Evolutionary conservation across 768 basidiomycete species (phyloP), one percentile per base, ranked within the genome.

Genomic region (Boletus tomentosulus): DNA sequence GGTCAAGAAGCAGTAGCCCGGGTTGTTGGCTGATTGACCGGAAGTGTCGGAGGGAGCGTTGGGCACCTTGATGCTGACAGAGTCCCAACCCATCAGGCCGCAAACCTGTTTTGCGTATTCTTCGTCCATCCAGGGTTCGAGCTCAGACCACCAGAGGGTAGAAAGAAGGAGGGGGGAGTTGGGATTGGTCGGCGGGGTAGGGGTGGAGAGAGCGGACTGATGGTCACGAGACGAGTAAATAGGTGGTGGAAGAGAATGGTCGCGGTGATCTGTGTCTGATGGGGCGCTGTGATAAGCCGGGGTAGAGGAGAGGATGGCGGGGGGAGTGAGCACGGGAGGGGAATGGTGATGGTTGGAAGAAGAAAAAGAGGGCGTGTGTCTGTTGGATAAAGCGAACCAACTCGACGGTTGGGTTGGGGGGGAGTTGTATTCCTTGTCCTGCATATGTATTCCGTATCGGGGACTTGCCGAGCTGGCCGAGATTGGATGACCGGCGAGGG

Each of bases 121-220:
- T 81, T 93, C 91, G 74, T 95, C 92, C 94, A 96, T 95, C 93
- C 93, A 96, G 60, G 87, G 84, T 71, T 96, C 93, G 51, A 96
- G 81, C 64, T 91, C 88, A 59, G 85, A 84, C 84, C 94, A 90
- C 79, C 84, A 89, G 61, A 92, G 81, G 39, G 89, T 87, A 55
- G 79, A 80, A 66, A 80, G 79, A 46, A 77, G 69, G 34, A 74
- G 38, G 55, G 53, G 57, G 58, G 64, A 58, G 64, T 59, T 66
- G 57, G 62, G 28, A 55, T 67, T 66, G 43, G 66, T 54, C 57
- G 69, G 53, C 52, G 62, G 57, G 54, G 67, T 51, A 47, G 58
- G 59, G 19, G 57, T 57, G 15, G 66, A 48, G 28, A 46, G 45
- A 12, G 45, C 12, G 24, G 61, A 49, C 28, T 57, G 63, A 35